These are phyloP conservation scores for Fonsecaea pedrosoi DNA, from an alignment of 2,329 filamentous ascomycete genomes.

Conservation along the genomic window DNA sequence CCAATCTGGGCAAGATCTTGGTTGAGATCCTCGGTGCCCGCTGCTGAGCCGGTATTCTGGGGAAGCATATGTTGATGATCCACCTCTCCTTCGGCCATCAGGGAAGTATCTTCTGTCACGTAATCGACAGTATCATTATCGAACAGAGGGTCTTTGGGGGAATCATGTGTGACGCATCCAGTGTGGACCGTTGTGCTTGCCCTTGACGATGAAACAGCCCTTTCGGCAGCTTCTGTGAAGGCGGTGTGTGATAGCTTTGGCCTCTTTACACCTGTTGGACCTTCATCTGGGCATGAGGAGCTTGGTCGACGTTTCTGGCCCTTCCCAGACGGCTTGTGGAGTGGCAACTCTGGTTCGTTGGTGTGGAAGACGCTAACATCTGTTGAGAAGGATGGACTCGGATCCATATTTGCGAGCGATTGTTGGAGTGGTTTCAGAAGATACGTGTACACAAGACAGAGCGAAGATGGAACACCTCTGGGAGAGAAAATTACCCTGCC, in stretches of 20 bases:
- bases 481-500: no score
- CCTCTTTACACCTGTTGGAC: not conserved
- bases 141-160: not conserved
- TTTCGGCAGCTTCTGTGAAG: not conserved
- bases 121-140: not conserved
- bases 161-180: not conserved
- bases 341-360: not conserved
- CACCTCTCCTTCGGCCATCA: not conserved
- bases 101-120: not conserved
- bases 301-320: not conserved
- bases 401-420: not conserved
- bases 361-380: not conserved
- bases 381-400: not conserved
- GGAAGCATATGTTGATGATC: not conserved
- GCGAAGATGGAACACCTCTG: not conserved
- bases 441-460: not conserved
- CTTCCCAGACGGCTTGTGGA: not conserved
- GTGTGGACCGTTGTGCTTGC: not conserved
- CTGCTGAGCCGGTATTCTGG: not conserved
- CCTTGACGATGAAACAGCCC: not conserved
- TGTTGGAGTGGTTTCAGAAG: not conserved
- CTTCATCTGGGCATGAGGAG: not conserved
- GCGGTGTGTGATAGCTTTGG: not conserved
- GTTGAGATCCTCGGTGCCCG: not conserved
- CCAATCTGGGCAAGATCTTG: not conserved